Conservation (phyloP, 345 rosid genomes). For the Populus alba region DNA sequence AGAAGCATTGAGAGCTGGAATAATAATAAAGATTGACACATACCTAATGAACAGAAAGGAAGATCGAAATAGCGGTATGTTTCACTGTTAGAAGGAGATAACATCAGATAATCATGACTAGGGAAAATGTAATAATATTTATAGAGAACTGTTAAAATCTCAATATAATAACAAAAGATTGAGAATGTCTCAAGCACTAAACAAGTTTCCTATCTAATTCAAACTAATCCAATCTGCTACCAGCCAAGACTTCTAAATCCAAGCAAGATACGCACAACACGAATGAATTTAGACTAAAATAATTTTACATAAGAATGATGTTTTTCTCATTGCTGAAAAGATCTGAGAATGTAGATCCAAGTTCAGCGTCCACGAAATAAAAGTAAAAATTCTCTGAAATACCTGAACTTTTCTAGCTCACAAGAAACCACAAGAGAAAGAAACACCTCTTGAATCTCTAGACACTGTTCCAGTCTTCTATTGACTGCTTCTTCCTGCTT, state of each 20-base stretch:
- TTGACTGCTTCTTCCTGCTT: too few relatives aligned
- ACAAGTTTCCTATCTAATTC: not conserved
- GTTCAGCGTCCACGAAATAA: not conserved
- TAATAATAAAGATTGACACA: not conserved
- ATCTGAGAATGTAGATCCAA: too few relatives aligned
- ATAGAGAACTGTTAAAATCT: not conserved
- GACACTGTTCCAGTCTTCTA: too few relatives aligned
- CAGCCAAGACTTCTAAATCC: not conserved
- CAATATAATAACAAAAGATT: not conserved
- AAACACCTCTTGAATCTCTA: not conserved
- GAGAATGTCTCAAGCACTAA: not conserved
- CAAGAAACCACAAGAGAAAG: too few relatives aligned
- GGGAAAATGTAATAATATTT: not conserved
- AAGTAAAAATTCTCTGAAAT: not conserved
- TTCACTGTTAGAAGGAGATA: slow-evolving; percentile 45
- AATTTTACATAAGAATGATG: too few relatives aligned
- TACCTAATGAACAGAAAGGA: slow-evolving; percentile 75
- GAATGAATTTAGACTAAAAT: too few relatives aligned
- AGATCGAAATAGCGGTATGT: slow-evolving; percentile 84
- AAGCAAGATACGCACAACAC: too few relatives aligned
- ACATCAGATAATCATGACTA: not conserved
- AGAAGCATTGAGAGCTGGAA: not conserved
- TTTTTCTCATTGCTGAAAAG: too few relatives aligned
- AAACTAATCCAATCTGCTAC: not conserved
- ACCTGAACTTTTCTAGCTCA: too few relatives aligned